A percentile compares a stretch with the other conserved stretches of the same genome.
These are phyloP conservation scores for Curvularia hawaiiensis DNA, from an alignment of 2,329 filamentous ascomycete genomes.

Conservation along the genomic window DNA sequence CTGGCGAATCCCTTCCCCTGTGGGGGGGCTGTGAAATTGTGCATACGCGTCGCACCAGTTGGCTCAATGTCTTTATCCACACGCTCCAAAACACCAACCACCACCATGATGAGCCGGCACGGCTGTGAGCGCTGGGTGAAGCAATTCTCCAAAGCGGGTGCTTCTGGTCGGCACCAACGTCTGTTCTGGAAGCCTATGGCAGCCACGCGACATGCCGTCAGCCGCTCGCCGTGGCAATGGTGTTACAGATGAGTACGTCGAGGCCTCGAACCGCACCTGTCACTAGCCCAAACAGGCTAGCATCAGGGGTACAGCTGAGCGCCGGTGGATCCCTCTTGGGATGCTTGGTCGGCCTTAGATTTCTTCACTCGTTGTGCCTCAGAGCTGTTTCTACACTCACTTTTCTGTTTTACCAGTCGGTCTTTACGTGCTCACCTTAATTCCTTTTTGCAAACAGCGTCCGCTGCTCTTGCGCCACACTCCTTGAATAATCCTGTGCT, in stretches of 20 bases:
- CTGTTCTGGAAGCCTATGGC: neutral
- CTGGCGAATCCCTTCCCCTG: slow-evolving; percentile 16
- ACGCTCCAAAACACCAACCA: neutral
- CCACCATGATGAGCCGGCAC: neutral
- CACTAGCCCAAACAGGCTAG: slow-evolving; percentile 33
- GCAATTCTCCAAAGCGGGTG: neutral
- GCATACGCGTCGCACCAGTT: slow-evolving; percentile 21
- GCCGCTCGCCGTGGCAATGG: neutral
- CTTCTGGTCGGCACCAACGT: neutral
- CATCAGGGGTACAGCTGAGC: slow-evolving; percentile 30
- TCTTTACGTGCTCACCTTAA: slow-evolving; percentile 36
- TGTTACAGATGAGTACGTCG: neutral
- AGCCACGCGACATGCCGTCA: slow-evolving; percentile 1
- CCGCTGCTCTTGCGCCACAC: slow-evolving; percentile 33
- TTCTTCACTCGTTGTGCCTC: slow-evolving; percentile 42
- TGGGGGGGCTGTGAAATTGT: slow-evolving; percentile 23
- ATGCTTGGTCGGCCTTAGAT: slow-evolving; percentile 33
- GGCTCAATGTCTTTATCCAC: neutral
- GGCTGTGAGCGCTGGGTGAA: neutral
- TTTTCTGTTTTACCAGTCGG: slow-evolving; percentile 38
- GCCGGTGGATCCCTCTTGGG: slow-evolving; percentile 31
- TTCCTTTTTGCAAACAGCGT: slow-evolving; percentile 23
- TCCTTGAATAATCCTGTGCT: slow-evolving; percentile 23
- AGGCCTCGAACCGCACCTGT: slow-evolving; percentile 10
- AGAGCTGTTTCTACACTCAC: slow-evolving; percentile 38